Percentiles rank a stretch among this genome's conserved stretches.
These are phyloP conservation scores for Colletotrichum tofieldiae DNA, from an alignment of 2,329 filamentous ascomycete genomes.

Conservation along the genomic window DNA sequence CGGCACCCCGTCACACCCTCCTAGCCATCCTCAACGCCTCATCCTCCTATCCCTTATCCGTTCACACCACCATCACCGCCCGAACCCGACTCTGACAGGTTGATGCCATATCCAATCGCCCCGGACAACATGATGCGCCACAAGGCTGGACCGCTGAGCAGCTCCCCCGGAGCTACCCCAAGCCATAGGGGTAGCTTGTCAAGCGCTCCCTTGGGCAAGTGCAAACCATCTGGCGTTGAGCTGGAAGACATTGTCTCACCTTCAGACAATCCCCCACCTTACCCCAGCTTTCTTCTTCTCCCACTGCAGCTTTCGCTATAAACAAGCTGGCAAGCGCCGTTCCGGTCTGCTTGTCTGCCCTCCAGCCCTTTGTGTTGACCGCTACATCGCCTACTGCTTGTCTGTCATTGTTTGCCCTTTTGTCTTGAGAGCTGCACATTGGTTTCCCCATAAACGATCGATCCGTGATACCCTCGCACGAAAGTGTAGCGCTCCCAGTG, in stretches of 20 bases:
- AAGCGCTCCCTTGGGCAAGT: conserved; percentile 30
- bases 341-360: conserved; percentile 20
- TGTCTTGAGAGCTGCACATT: conserved; percentile 12
- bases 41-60: conserved; percentile 15
- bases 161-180: conserved; percentile 35
- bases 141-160: conserved; percentile 29
- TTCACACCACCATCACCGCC: conserved; percentile 26
- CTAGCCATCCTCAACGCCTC: conserved; percentile 38
- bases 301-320: conserved; percentile 28
- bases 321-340: conserved; percentile 39
- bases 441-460: conserved; percentile 11
- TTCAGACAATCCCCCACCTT: conserved; percentile 41
- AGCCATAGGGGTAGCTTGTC: conserved; percentile 32
- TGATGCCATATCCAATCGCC: conserved; percentile 7
- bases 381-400: conserved; percentile 28
- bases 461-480: conserved; percentile 27
- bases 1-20: conserved; percentile 32
- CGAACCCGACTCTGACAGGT: conserved; percentile 7
- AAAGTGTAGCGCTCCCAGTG: neutral
- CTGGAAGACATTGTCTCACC: conserved; percentile 39
- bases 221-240: conserved; percentile 32
- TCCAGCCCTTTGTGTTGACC: conserved; percentile 27
- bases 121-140: conserved; percentile 27
- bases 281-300: conserved; percentile 36
- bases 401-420: conserved; percentile 34